A percentile compares a stretch with the other conserved stretches of the same genome.
Evolutionary conservation across 2,329 filamentous ascomycete genomes (phyloP).

Genomic region (Colletotrichum euphorbiae): DNA sequence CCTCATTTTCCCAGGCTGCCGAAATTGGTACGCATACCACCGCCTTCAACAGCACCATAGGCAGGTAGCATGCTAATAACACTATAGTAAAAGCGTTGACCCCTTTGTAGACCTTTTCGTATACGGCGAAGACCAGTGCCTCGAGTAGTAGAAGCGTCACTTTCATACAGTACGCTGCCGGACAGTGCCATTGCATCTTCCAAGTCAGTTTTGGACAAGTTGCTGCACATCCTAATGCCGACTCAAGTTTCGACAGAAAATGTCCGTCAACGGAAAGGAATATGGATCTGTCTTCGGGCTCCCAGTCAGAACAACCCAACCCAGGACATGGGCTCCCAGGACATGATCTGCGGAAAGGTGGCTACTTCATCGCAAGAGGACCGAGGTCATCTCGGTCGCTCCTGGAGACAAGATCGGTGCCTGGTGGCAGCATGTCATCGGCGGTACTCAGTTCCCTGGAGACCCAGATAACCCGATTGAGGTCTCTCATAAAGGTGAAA

Average conservation of each 20-base stretch:
- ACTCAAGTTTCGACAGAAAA: conserved; percentile 8
- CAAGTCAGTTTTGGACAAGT: conserved; percentile 1
- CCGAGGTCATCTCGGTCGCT: conserved; percentile 61
- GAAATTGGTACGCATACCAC: conserved; percentile 42
- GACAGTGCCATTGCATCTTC: conserved; percentile 42
- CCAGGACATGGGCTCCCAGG: conserved; percentile 59
- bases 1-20: conserved; percentile 41
- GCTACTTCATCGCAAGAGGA: conserved; percentile 54
- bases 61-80: conserved; percentile 43
- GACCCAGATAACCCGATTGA: conserved; percentile 67
- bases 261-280: conserved; percentile 37
- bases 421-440: conserved; percentile 65
- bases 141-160: conserved; percentile 47
- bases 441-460: conserved; percentile 61
- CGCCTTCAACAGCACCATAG: conserved; percentile 45
- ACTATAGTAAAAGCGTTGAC: conserved; percentile 45
- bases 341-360: conserved; percentile 62
- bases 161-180: conserved; percentile 46
- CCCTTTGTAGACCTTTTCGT: conserved; percentile 40
- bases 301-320: conserved; percentile 62
- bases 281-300: conserved; percentile 34
- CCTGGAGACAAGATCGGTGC: conserved; percentile 64
- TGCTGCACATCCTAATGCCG: too few relatives aligned
- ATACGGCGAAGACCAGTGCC: conserved; percentile 46
- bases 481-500: conserved; percentile 57